These are phyloP conservation scores for Dictyostelium capitatum DNA, from an alignment of 78 protist species.

Conservation along the genomic window DNA sequence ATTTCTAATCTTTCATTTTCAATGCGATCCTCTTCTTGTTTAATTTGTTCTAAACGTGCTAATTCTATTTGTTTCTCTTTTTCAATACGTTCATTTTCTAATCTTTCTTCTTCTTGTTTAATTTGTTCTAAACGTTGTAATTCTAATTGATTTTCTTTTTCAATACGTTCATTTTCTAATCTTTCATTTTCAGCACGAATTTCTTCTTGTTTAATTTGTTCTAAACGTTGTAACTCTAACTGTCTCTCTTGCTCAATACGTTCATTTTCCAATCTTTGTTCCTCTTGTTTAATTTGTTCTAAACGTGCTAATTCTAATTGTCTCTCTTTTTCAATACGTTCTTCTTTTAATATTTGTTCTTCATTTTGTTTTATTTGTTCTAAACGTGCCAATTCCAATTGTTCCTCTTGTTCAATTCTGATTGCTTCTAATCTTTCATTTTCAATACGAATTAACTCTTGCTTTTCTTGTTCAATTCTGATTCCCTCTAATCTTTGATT, in stretches of 20 bases:
- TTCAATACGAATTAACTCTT: neutral
- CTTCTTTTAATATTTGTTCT: neutral
- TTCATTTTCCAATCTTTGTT: neutral
- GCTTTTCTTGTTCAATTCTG: neutral
- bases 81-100: neutral
- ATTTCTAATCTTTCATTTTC: conserved; percentile 19
- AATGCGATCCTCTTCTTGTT: neutral
- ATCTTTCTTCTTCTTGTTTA: neutral
- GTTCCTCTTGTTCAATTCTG: neutral
- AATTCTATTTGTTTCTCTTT: neutral
- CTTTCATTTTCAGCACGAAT: neutral
- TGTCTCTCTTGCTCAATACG: neutral
- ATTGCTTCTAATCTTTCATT: conserved; percentile 3
- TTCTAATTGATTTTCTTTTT: neutral
- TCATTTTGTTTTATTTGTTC: neutral
- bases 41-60: too few species aligned
- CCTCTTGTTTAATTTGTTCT: neutral
- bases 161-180: neutral
- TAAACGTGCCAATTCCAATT: neutral
- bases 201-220: neutral
- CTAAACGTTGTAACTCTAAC: too few species aligned
- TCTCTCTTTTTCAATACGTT: conserved; percentile 8
- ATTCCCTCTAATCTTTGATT: neutral
- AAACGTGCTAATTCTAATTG: neutral
- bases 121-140: neutral